Evolutionary conservation across 495 filamentous ascomycete species (phyloP).

Genomic region (Trichoderma orchidacearum): DNA sequence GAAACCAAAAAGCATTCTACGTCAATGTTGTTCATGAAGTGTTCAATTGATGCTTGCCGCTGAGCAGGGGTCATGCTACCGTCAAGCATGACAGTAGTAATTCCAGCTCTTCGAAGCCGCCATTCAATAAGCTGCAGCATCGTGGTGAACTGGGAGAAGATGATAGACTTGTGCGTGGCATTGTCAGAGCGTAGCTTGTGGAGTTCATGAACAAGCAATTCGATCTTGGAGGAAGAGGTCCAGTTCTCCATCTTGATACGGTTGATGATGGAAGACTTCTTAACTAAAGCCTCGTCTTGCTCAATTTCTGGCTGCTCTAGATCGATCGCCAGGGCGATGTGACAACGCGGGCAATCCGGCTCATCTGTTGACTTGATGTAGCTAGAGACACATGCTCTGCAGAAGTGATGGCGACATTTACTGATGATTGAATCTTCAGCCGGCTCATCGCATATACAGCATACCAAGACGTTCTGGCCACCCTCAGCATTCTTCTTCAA

Average conservation of each 20-base stretch:
- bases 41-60: slow-evolving; percentile 74
- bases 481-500: slow-evolving; percentile 72
- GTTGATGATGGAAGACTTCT: slow-evolving; percentile 93
- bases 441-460: slow-evolving; percentile 86
- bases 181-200: slow-evolving; percentile 80
- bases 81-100: slow-evolving; percentile 95
- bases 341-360: slow-evolving; percentile 83
- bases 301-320: slow-evolving; percentile 88
- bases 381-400: slow-evolving; percentile 73
- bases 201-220: slow-evolving; percentile 85
- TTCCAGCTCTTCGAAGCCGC: slow-evolving; percentile 85
- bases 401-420: slow-evolving; percentile 88
- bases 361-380: slow-evolving; percentile 63
- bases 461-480: slow-evolving; percentile 83
- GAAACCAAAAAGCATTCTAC: slow-evolving; percentile 93
- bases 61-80: slow-evolving; percentile 90
- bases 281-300: slow-evolving; percentile 67
- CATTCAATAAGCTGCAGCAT: slow-evolving; percentile 97
- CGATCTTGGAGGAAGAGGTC: slow-evolving; percentile 96
- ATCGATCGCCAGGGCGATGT: slow-evolving; percentile 80
- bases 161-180: slow-evolving; percentile 86
- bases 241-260: slow-evolving; percentile 95
- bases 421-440: slow-evolving; percentile 91
- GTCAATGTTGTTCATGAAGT: slow-evolving; percentile 88
- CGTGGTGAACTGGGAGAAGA: slow-evolving; percentile 94